phyloP scores from a whole-genome alignment of 331 rosid species.

The Prunus yedoensis region DNA sequence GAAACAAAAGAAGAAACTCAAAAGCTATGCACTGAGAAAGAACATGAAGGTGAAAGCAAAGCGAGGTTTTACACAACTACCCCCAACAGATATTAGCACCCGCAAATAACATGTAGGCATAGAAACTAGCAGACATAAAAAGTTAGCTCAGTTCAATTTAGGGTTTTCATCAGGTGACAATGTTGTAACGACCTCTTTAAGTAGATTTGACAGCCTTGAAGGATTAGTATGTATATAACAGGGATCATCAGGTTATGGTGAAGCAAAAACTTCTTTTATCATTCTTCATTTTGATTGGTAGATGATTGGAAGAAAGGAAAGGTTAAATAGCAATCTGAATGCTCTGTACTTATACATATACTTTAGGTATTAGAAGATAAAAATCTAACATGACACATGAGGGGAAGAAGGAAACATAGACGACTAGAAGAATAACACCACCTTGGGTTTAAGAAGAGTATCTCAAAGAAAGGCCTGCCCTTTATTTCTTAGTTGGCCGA shows the following conservation, averaged over 20 bases:
- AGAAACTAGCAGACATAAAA: neutral
- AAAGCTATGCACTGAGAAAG: neutral
- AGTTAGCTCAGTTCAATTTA: neutral
- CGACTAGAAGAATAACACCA: neutral
- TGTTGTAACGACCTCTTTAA: neutral
- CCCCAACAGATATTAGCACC: neutral
- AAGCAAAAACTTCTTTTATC: neutral
- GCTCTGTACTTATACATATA: too few relatives aligned
- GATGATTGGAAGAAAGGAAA: neutral
- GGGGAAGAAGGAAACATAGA: neutral
- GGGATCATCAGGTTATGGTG: neutral
- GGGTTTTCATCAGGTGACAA: neutral
- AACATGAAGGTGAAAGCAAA: neutral
- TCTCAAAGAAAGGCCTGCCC: neutral
- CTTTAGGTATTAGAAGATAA: neutral
- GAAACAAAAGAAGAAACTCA: neutral
- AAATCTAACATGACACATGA: neutral
- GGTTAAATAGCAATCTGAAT: neutral
- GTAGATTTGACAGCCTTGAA: neutral
- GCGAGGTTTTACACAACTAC: neutral
- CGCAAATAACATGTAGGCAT: neutral
- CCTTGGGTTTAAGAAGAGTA: neutral
- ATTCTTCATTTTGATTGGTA: neutral
- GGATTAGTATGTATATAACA: neutral
- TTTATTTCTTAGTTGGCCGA: neutral